Base-by-base conservation (phyloP, 768 basidiomycete genomes). In the Tubosaeta sp. region DNA sequence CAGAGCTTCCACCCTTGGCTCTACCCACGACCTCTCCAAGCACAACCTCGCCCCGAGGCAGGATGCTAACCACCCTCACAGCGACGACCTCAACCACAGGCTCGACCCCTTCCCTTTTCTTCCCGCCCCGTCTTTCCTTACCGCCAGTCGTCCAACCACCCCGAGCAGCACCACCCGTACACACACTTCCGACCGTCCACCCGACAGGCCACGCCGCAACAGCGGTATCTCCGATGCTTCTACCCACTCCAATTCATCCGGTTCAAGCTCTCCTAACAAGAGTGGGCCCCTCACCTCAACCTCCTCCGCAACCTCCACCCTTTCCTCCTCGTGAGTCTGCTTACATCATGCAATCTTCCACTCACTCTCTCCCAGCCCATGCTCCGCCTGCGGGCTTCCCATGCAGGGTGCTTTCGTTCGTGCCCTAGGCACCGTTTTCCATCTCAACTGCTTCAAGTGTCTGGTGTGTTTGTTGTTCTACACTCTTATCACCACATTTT, bases 401-500 rank as follows among this genome's bases (percentile, higher is more conserved):
- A 89, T 97, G 83, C 87, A 93, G 54, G 95, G 96, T 12, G 93
- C 94, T 42, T 98, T 97, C 70, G 96, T 99, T 31, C 82, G 96
- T 52, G 96, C 96, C 1, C 75, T 99, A 46, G 87, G 90, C 51
- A 88, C 90, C 0, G 92, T 97, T 21, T 98, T 86, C 66, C 96
- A 99, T 70, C 71, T 98, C n/a, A 89, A 90, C 59, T 99, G 96
- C 74, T 99, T 99, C 81, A 90, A 90, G 63, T 99, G 96, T 77
- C 81, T 91, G 81, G 95, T 96, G 61, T 58, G 87, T 73, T 18
- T 51, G 49, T 56, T 29, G 46, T 38, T 47, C 24, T 18, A 25
- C n/a, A 18, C 16, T 6, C 1, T 9, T 19, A 0, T 11, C n/a
- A 31, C 22, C 39, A 11, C 4, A 31, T 29, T 38, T 54, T 49